Conservation (phyloP, 805 yeast species). For the Nakazawaea molendinolei region DNA sequence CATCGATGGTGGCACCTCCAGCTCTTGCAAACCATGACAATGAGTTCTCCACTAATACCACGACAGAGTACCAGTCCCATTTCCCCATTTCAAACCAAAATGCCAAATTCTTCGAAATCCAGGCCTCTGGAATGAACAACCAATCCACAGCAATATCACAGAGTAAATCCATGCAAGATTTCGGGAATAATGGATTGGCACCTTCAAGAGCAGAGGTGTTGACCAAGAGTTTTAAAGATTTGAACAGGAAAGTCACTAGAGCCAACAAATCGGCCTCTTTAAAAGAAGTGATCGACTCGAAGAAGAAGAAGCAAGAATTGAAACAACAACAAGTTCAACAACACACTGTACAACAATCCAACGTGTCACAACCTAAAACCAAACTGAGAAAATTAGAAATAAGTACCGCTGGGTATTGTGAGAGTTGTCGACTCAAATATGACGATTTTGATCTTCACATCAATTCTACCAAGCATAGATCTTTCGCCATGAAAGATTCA, state of each 20-base stretch:
- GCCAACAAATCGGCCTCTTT: slow-evolving; percentile 16
- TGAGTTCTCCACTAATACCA: neutral
- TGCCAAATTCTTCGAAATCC: slow-evolving; percentile 41
- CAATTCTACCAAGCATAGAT: slow-evolving; percentile 58
- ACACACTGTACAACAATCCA: neutral
- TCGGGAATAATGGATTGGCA: slow-evolving; percentile 49
- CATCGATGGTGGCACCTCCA: slow-evolving; percentile 22
- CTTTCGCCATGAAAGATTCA: slow-evolving; percentile 64
- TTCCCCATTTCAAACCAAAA: slow-evolving; percentile 7
- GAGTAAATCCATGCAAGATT: slow-evolving; percentile 10
- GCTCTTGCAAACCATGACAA: slow-evolving; percentile 1
- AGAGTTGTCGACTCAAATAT: slow-evolving; percentile 82
- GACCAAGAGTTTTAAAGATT: slow-evolving; percentile 41
- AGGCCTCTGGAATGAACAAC: slow-evolving; percentile 48
- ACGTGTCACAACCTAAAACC: slow-evolving; percentile 10
- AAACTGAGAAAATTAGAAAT: slow-evolving; percentile 18
- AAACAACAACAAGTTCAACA: slow-evolving; percentile 9
- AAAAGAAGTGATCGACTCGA: slow-evolving; percentile 33
- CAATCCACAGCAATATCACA: slow-evolving; percentile 29
- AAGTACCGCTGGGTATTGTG: slow-evolving; percentile 75
- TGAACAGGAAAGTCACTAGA: slow-evolving; percentile 35
- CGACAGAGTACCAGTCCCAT: neutral
- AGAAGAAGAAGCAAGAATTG: slow-evolving; percentile 29
- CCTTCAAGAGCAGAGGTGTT: slow-evolving; percentile 53
- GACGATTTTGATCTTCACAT: slow-evolving; percentile 77